These are phyloP conservation scores for Apodospora peruviana DNA, from an alignment of 495 filamentous ascomycete genomes.

Conservation along the genomic window DNA sequence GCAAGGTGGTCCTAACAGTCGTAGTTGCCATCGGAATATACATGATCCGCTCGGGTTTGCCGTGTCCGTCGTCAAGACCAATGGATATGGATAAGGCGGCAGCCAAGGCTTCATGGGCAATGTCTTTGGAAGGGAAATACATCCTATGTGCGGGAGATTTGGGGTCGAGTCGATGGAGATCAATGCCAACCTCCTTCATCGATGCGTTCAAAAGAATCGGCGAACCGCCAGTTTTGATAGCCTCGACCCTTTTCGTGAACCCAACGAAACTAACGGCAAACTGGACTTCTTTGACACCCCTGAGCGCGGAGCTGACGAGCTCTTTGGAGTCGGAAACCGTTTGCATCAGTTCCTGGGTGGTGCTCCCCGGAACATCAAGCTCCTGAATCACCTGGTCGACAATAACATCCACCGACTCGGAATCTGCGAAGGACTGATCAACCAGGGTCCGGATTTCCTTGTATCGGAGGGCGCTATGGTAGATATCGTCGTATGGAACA, in stretches of 20 bases:
- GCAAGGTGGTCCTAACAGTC: slow-evolving; percentile 88
- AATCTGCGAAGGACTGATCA: slow-evolving; percentile 17
- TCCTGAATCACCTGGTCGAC: slow-evolving; percentile 77
- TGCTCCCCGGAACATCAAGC: slow-evolving; percentile 63
- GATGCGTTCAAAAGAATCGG: slow-evolving; percentile 78
- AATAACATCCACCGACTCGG: slow-evolving; percentile 50
- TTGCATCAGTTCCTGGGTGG: slow-evolving; percentile 70
- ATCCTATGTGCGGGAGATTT: slow-evolving; percentile 95
- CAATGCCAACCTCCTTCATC: slow-evolving; percentile 93
- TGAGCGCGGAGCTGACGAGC: slow-evolving; percentile 81
- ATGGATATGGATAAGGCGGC: slow-evolving; percentile 89
- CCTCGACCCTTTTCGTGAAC: slow-evolving; percentile 68
- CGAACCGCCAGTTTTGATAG: slow-evolving; percentile 56
- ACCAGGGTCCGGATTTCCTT: slow-evolving; percentile 29
- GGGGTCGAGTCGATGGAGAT: slow-evolving; percentile 87
- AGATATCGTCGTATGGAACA: slow-evolving; percentile 83
- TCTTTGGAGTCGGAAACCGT: slow-evolving; percentile 91
- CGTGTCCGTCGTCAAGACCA: slow-evolving; percentile 81
- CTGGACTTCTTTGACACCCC: slow-evolving; percentile 93
- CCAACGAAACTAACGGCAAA: slow-evolving; percentile 91
- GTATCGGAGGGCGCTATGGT: slow-evolving; percentile 49
- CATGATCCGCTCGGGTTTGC: slow-evolving; percentile 77
- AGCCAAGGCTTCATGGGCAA: slow-evolving; percentile 91
- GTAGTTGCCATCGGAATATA: slow-evolving; percentile 98
- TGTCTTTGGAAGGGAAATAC: slow-evolving; percentile 92